Conservation (phyloP, 2,329 filamentous ascomycete genomes). For the Rutstroemia sp. region DNA sequence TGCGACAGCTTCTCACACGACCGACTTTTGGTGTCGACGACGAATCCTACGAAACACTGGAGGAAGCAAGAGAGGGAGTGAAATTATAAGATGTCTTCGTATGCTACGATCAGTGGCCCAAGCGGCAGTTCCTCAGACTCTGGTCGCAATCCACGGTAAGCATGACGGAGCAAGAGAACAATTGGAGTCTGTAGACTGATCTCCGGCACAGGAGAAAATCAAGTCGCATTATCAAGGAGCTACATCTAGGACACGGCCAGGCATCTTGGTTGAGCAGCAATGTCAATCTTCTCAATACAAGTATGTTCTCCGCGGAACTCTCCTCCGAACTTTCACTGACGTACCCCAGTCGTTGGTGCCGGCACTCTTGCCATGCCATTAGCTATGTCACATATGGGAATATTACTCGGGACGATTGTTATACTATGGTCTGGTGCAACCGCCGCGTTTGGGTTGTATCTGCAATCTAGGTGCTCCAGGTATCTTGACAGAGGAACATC, state of each 20-base stretch:
- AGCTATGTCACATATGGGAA: slow-evolving; percentile 91
- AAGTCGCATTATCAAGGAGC: slow-evolving; percentile 54
- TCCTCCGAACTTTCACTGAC: slow-evolving; percentile 13
- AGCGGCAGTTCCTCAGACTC: slow-evolving; percentile 22
- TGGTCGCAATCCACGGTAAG: slow-evolving; percentile 21
- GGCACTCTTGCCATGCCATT: slow-evolving; percentile 85
- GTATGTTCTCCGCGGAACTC: slow-evolving; percentile 40
- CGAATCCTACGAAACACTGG: not conserved
- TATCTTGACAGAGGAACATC: slow-evolving; percentile 85
- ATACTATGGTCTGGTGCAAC: slow-evolving; percentile 89
- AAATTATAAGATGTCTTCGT: slow-evolving; percentile 21
- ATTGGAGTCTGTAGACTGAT: not conserved
- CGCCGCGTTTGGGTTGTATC: slow-evolving; percentile 86
- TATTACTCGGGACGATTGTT: slow-evolving; percentile 72
- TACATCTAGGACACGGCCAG: slow-evolving; percentile 54
- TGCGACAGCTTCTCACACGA: slow-evolving; percentile 1
- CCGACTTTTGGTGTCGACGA: not conserved
- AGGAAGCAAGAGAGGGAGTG: not conserved
- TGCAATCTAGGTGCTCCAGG: slow-evolving; percentile 85
- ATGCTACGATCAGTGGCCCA: slow-evolving; percentile 20
- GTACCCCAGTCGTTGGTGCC: slow-evolving; percentile 74
- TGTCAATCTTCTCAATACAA: slow-evolving; percentile 94
- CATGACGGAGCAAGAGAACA: not conserved
- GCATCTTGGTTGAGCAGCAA: slow-evolving; percentile 87
- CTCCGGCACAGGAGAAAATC: slow-evolving; percentile 19